Evolutionary conservation across 2,329 filamentous ascomycete species (phyloP).

Genomic region (Cladophialophora psammophila): DNA sequence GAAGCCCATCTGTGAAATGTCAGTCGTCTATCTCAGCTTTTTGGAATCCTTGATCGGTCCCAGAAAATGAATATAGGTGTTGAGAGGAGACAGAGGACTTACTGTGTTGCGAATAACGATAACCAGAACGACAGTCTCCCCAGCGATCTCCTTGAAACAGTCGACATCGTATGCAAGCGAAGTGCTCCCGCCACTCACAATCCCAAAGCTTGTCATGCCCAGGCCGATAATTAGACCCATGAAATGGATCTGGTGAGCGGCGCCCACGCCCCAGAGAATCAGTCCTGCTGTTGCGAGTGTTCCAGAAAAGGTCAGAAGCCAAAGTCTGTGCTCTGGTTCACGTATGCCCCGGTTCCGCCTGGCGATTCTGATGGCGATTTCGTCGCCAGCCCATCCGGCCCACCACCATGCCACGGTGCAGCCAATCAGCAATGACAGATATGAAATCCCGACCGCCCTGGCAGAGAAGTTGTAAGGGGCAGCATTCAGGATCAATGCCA

Average conservation of each 20-base stretch:
- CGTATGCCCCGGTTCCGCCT: slow-evolving; percentile 39
- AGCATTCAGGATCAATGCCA: slow-evolving; percentile 41
- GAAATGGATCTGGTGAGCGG: slow-evolving; percentile 57
- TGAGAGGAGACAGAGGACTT: background rate
- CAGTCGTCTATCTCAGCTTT: background rate
- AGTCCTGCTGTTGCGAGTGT: slow-evolving; percentile 55
- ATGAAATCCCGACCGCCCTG: slow-evolving; percentile 41
- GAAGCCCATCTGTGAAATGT: slow-evolving; percentile 17
- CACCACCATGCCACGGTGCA: slow-evolving; percentile 33
- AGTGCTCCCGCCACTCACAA: slow-evolving; percentile 54
- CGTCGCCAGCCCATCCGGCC: slow-evolving; percentile 40
- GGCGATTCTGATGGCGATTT: slow-evolving; percentile 38
- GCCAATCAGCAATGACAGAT: slow-evolving; percentile 42
- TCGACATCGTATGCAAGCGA: slow-evolving; percentile 58
- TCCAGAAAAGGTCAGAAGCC: slow-evolving; percentile 43
- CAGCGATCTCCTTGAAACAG: slow-evolving; percentile 57
- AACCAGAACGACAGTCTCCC: slow-evolving; percentile 59
- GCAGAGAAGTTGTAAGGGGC: slow-evolving; percentile 44
- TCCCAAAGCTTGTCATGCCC: slow-evolving; percentile 43
- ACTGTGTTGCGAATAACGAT: slow-evolving; percentile 58
- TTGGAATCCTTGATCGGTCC: background rate
- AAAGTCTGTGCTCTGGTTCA: slow-evolving; percentile 43
- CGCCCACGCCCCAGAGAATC: slow-evolving; percentile 62
- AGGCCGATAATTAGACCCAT: slow-evolving; percentile 56
- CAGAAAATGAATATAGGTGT: background rate